Evolutionary conservation across 768 basidiomycete genomes (phyloP).

Genomic region (Lactarius indigo): DNA sequence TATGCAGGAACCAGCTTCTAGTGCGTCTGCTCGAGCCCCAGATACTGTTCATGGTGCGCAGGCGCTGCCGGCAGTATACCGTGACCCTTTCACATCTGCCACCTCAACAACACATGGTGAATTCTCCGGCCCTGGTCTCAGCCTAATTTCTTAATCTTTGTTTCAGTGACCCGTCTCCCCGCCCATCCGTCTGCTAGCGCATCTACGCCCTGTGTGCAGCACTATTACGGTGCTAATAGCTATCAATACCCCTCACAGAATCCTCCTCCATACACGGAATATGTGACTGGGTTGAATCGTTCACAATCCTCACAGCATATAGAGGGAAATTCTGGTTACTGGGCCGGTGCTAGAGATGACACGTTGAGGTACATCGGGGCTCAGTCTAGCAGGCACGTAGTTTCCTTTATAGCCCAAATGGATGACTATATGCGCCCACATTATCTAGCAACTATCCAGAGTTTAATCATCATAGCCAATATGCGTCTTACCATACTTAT

Average conservation of each 20-base stretch:
- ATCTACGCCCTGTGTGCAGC: constrained; percentile 60
- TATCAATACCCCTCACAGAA: constrained; percentile 34
- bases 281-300: constrained; percentile 58
- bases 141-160: constrained; percentile 7
- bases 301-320: constrained; percentile 47
- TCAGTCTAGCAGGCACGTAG: constrained; percentile 31
- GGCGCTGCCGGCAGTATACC: constrained; percentile 57
- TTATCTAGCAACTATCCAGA: constrained; percentile 28
- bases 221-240: constrained; percentile 40
- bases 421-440: constrained; percentile 20
- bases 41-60: constrained; percentile 68
- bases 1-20: constrained; percentile 11
- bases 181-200: constrained; percentile 55
- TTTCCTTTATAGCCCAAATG: not conserved
- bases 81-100: constrained; percentile 61
- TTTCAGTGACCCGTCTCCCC: constrained; percentile 63
- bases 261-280: constrained; percentile 61
- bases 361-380: constrained; percentile 57
- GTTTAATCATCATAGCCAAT: constrained; percentile 38
- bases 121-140: constrained; percentile 10
- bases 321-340: constrained; percentile 51
- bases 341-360: constrained; percentile 61
- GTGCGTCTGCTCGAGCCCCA: constrained; percentile 26
- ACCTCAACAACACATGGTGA: constrained; percentile 75
- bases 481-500: constrained; percentile 41